A percentile compares a stretch with the other conserved stretches of the same genome.
These are phyloP conservation scores for Nasturtium officinale DNA, from an alignment of 345 rosid genomes.

Conservation along the genomic window DNA sequence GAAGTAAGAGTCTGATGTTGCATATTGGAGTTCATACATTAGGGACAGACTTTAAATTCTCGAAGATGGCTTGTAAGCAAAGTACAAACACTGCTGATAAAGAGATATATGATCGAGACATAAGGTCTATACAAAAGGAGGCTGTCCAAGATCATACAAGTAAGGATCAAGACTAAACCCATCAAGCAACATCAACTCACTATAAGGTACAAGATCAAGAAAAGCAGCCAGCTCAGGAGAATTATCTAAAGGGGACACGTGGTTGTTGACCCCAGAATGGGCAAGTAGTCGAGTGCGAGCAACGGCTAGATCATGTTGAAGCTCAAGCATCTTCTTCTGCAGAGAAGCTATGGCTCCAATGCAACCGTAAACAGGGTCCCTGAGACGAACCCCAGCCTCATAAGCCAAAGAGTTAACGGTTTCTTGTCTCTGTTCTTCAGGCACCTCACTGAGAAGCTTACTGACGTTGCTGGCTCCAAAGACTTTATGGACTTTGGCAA, in stretches of 20 bases:
- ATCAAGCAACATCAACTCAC: slow-evolving; percentile 51
- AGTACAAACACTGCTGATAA: slow-evolving; percentile 21
- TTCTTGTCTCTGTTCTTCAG: slow-evolving; percentile 88
- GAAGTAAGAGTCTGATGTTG: slow-evolving; percentile 29
- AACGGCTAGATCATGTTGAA: slow-evolving; percentile 73
- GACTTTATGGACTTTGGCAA: slow-evolving; percentile 88
- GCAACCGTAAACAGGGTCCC: slow-evolving; percentile 92
- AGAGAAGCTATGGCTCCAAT: slow-evolving; percentile 83
- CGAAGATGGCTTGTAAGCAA: slow-evolving; percentile 18
- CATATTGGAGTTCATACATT: slow-evolving; percentile 30
- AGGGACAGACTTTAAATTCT: slow-evolving; percentile 1
- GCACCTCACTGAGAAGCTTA: slow-evolving; percentile 81
- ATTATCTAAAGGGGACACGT: slow-evolving; percentile 32
- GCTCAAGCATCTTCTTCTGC: slow-evolving; percentile 74
- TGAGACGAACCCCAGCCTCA: slow-evolving; percentile 89
- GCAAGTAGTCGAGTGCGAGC: slow-evolving; percentile 73
- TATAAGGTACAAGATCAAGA: slow-evolving; percentile 45
- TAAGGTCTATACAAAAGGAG: slow-evolving; percentile 43
- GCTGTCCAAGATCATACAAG: slow-evolving; percentile 44
- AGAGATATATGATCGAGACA: slow-evolving; percentile 16
- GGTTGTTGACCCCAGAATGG: slow-evolving; percentile 44
- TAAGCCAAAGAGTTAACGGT: slow-evolving; percentile 83
- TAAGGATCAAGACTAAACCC: slow-evolving; percentile 47
- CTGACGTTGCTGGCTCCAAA: slow-evolving; percentile 96
- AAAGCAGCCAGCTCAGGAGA: slow-evolving; percentile 39